These are phyloP conservation scores for Paulownia fortunei DNA, from an alignment of 257 asterid species.

Conservation along the genomic window DNA sequence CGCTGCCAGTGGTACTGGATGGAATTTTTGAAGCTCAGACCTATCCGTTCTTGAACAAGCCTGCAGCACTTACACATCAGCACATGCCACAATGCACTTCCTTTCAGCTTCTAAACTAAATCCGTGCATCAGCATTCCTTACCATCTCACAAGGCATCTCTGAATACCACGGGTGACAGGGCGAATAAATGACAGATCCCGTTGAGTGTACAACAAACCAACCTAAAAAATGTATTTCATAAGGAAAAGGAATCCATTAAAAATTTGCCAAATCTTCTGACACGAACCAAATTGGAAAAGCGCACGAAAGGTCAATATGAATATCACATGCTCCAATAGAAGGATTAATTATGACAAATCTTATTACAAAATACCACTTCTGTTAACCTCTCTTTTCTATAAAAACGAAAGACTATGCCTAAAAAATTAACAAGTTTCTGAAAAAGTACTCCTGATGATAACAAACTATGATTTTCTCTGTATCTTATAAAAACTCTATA, in stretches of 20 bases:
- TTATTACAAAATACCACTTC: not conserved
- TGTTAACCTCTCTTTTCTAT: not conserved
- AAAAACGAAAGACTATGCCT: not conserved
- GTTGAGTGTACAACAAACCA: slow-evolving; percentile 85
- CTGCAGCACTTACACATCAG: slow-evolving; percentile 55
- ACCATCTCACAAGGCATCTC: slow-evolving; percentile 98
- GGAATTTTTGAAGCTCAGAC: slow-evolving; percentile 50
- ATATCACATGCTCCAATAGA: not conserved
- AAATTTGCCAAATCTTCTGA: not conserved
- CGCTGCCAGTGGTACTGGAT: slow-evolving; percentile 75
- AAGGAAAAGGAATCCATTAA: not conserved
- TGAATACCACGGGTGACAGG: slow-evolving; percentile 86
- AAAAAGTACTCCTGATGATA: not conserved
- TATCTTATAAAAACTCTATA: not conserved
- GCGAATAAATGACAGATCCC: slow-evolving; percentile 88
- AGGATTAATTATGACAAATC: not conserved
- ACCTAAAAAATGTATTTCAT: slow-evolving; percentile 49
- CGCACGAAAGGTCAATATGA: not conserved
- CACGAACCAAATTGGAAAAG: not conserved
- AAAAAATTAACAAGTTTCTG: not conserved
- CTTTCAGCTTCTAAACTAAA: slow-evolving; percentile 34
- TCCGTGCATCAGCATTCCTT: slow-evolving; percentile 36
- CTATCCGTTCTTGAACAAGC: slow-evolving; percentile 84
- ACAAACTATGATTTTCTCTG: not conserved
- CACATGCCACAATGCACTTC: slow-evolving; percentile 23